Conservation (phyloP, 495 filamentous ascomycete genomes). For the Bacidia gigantensis region DNA sequence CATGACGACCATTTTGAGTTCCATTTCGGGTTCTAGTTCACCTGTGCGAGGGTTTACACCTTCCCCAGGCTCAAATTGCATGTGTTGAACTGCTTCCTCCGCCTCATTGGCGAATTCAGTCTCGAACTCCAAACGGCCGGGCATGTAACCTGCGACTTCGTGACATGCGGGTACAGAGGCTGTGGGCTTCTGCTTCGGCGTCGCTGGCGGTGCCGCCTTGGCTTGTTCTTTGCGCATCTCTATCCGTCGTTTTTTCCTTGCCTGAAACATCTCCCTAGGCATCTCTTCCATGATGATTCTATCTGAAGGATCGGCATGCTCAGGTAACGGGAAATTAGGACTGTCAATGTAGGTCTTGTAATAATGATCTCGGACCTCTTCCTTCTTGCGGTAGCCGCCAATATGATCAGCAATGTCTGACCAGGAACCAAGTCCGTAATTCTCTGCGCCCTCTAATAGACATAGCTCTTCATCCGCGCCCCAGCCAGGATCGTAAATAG, state of each 20-base stretch:
- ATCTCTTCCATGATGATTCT: constrained; percentile 60
- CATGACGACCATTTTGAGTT: constrained; percentile 95
- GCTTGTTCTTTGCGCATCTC: constrained; percentile 82
- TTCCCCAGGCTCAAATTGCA: constrained; percentile 95
- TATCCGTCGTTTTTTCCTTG: constrained; percentile 85
- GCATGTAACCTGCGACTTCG: constrained; percentile 98
- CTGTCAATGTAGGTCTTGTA: constrained; percentile 76
- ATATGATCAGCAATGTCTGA: constrained; percentile 97
- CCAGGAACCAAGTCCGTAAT: constrained; percentile 94
- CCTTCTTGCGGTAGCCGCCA: constrained; percentile 82
- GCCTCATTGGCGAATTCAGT: constrained; percentile 96
- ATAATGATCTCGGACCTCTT: constrained; percentile 91
- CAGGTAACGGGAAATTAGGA: constrained; percentile 69
- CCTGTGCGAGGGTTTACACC: constrained; percentile 72
- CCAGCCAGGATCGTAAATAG: constrained; percentile 91
- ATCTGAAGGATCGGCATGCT: constrained; percentile 68
- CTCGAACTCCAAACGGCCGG: constrained; percentile 92
- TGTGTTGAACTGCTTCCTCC: constrained; percentile 93
- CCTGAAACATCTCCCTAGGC: constrained; percentile 83
- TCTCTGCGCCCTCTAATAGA: constrained; percentile 90
- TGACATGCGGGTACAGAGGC: constrained; percentile 89
- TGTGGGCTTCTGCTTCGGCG: constrained; percentile 90
- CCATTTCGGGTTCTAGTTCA: constrained; percentile 83
- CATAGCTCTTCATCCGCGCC: constrained; percentile 92
- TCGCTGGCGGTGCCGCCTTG: constrained; percentile 66